Conservation (phyloP, 2,329 filamentous ascomycete genomes). For the Pseudogymnoascus sp. region DNA sequence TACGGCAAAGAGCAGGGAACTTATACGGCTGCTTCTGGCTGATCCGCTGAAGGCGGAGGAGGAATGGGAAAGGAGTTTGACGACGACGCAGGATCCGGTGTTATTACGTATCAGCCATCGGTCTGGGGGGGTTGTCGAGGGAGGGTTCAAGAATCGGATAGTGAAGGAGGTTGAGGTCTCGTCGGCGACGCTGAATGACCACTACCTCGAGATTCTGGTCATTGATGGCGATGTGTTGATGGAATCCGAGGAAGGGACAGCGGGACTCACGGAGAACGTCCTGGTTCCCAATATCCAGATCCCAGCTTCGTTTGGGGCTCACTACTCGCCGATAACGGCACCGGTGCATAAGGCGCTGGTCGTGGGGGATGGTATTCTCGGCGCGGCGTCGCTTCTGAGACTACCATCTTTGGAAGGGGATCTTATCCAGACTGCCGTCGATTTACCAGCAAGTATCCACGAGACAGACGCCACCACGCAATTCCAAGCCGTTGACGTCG, state of each 20-base stretch:
- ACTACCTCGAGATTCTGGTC: constrained; percentile 58
- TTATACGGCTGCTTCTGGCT: constrained; percentile 63
- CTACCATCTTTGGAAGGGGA: constrained; percentile 23
- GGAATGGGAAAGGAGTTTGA: constrained; percentile 60
- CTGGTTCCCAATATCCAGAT: constrained; percentile 73
- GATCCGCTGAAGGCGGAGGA: constrained; percentile 59
- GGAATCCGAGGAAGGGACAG: constrained; percentile 36
- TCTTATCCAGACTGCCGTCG: constrained; percentile 49
- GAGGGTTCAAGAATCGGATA: constrained; percentile 37
- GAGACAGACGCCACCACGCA: constrained; percentile 31
- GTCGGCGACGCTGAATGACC: constrained; percentile 52
- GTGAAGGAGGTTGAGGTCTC: constrained; percentile 54
- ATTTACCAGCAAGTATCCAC: constrained; percentile 43
- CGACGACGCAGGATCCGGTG: constrained; percentile 42
- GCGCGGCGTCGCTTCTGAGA: constrained; percentile 47
- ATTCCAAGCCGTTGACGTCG: constrained; percentile 56
- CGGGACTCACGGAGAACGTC: constrained; percentile 54
- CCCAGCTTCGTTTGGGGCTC: constrained; percentile 54
- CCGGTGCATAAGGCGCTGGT: constrained; percentile 79
- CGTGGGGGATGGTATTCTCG: constrained; percentile 64
- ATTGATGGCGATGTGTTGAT: constrained; percentile 45
- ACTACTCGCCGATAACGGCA: constrained; percentile 61
- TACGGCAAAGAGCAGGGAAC: constrained; percentile 47
- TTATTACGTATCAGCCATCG: constrained; percentile 47
- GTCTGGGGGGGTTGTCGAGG: constrained; percentile 30